Evolutionary conservation across 257 asterid species (phyloP), one percentile per base, ranked within the genome.

Genomic region (Verbascum thapsus): DNA sequence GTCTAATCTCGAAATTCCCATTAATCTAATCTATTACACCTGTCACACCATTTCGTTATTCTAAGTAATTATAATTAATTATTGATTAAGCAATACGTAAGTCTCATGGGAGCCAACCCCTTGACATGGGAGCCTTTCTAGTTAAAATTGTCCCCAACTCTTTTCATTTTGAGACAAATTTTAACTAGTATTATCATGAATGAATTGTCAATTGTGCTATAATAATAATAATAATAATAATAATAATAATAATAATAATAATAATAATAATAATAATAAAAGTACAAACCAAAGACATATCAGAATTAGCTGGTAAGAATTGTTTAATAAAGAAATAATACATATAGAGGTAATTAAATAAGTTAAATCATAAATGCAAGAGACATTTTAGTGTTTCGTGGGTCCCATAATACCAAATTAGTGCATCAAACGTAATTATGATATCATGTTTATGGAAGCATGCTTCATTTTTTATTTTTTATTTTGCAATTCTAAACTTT

Each of bases 391-490:
- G 67, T 49, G 75, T 37, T 9, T 8, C 10, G 55, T 51, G 75
- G 79, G 75, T 26, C 73, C 69, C 40, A 16, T 5, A 58, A 58
- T 34, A 37, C 61, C n/a, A 40, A 50, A 50, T 58, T 69, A 75
- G 80, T 77, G 80, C 61, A 67, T 45, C 26, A 52, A 76, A 74
- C 79, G 81, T 69, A 68, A 66, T 61, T 73, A 79, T 79, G 81
- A 82, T 47, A 60, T 72, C 69, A 72, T 66, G 72, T 72, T 58
- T 64, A 51, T 58, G 38, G 35, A 65, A 64, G 63, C 58, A 42
- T 43, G 41, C 1, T 44, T 4, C 59, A 26, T 12, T 30, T 10
- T 11, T 52, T 52, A 52, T 42, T 42, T 26, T 1, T 26, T 26
- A 26, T 26, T 26, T n/a, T n/a, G n/a, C n/a, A n/a, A n/a, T n/a